phyloP scores from a whole-genome alignment of 2,329 filamentous ascomycete genomes.

The Colletotrichum orchidophilum region DNA sequence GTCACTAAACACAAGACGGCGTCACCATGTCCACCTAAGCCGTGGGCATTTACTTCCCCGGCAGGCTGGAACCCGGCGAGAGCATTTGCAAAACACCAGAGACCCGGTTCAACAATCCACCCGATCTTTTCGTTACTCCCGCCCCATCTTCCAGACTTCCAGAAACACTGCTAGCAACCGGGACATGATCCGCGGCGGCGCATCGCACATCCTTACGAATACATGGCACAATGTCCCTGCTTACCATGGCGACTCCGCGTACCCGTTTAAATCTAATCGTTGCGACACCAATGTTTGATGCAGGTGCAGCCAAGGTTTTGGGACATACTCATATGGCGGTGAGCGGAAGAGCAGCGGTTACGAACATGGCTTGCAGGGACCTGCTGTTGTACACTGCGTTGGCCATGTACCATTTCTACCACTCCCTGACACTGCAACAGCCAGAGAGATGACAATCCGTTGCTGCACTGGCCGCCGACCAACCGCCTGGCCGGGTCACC shows the following conservation, averaged over 20 bases:
- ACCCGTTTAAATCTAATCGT: background rate
- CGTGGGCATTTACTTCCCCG: background rate
- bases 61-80: background rate
- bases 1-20: background rate
- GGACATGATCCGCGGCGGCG: slow-evolving; percentile 1
- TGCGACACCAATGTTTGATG: slow-evolving; percentile 19
- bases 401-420: slow-evolving; percentile 1
- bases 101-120: background rate
- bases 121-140: background rate
- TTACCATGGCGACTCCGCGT: slow-evolving; percentile 7
- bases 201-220: background rate
- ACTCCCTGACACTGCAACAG: background rate
- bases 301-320: slow-evolving; percentile 27
- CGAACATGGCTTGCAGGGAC: slow-evolving; percentile 21
- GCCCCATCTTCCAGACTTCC: background rate
- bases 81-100: background rate
- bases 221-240: background rate
- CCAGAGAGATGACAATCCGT: background rate
- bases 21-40: background rate
- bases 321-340: slow-evolving; percentile 21
- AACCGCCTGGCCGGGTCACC: background rate
- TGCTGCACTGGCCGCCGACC: background rate
- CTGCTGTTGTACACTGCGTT: slow-evolving; percentile 14
- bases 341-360: slow-evolving; percentile 11
- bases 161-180: slow-evolving; percentile 1